These are phyloP conservation scores for Metschnikowia drakensbergensis DNA, from an alignment of 805 yeast genomes.

Conservation along the genomic window DNA sequence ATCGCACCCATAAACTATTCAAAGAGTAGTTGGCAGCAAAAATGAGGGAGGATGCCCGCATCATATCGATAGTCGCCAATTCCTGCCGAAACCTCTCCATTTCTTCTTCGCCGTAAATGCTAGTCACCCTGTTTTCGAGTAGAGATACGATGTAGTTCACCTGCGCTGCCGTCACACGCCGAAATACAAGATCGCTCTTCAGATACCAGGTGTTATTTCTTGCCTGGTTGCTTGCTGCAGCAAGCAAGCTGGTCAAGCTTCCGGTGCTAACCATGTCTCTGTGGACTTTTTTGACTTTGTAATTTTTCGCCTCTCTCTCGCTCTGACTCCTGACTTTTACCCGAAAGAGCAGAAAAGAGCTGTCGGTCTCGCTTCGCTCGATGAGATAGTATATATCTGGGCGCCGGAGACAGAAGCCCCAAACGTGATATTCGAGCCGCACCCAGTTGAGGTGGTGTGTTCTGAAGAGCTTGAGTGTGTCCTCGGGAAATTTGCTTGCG, in stretches of 20 bases:
- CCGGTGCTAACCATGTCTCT: conserved; percentile 6
- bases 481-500: conserved; percentile 9
- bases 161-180: conserved; percentile 12
- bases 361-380: conserved; percentile 2
- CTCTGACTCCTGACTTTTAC: background rate
- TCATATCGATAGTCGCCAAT: conserved; percentile 10
- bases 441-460: conserved; percentile 22
- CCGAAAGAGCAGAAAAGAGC: conserved; percentile 4
- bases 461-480: conserved; percentile 16
- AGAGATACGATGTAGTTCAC: background rate
- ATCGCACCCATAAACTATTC: conserved; percentile 24
- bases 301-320: conserved; percentile 16
- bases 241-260: conserved; percentile 9
- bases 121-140: conserved; percentile 2
- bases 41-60: conserved; percentile 23
- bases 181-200: no score
- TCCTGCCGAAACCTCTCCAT: conserved; percentile 9
- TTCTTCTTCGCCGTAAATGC: conserved; percentile 8
- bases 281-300: conserved; percentile 17
- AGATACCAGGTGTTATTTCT: no score
- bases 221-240: background rate
- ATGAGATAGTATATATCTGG: conserved; percentile 9
- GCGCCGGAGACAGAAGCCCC: conserved; percentile 24
- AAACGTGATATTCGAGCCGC: conserved; percentile 29
- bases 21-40: conserved; percentile 30